Percentiles rank a stretch among this genome's conserved stretches.
These are phyloP conservation scores for Crithidia acanthocephali DNA, from an alignment of 208 protist species.

Conservation along the genomic window DNA sequence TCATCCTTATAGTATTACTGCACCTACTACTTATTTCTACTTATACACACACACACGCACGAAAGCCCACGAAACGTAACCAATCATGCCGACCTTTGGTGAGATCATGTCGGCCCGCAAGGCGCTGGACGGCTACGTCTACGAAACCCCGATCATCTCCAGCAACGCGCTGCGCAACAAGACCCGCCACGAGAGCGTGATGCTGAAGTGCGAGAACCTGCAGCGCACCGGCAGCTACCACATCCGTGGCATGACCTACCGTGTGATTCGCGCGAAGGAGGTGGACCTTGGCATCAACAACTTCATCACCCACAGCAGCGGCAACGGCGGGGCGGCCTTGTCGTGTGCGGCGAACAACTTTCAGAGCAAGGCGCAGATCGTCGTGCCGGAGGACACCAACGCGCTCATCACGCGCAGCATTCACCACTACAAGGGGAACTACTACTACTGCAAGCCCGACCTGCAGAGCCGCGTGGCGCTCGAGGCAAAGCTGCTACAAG, in stretches of 20 bases:
- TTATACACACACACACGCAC: slow-evolving; percentile 5
- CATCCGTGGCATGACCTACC: slow-evolving; percentile 71
- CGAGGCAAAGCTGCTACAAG: slow-evolving; percentile 40
- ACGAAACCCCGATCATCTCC: slow-evolving; percentile 70
- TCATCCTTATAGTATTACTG: too few relatives aligned
- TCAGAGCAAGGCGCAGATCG: slow-evolving; percentile 81
- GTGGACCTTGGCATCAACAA: slow-evolving; percentile 63
- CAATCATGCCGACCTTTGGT: slow-evolving; percentile 42
- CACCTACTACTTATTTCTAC: too few relatives aligned
- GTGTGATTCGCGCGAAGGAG: slow-evolving; percentile 75
- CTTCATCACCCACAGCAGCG: slow-evolving; percentile 91
- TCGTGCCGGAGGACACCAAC: slow-evolving; percentile 85
- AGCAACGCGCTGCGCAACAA: slow-evolving; percentile 58
- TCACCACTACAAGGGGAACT: slow-evolving; percentile 59
- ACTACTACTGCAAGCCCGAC: slow-evolving; percentile 51
- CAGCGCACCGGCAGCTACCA: slow-evolving; percentile 83
- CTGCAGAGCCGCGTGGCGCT: slow-evolving; percentile 51
- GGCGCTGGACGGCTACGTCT: slow-evolving; percentile 60
- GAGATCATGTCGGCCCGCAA: slow-evolving; percentile 77
- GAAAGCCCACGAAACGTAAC: neutral
- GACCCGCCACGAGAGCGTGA: slow-evolving; percentile 59
- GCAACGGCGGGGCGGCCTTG: slow-evolving; percentile 94
- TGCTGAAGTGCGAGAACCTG: slow-evolving; percentile 83
- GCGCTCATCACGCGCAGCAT: slow-evolving; percentile 79
- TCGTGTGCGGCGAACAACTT: slow-evolving; percentile 83